phyloP scores from a whole-genome alignment of 805 yeast species.

The Candida golubevii region DNA sequence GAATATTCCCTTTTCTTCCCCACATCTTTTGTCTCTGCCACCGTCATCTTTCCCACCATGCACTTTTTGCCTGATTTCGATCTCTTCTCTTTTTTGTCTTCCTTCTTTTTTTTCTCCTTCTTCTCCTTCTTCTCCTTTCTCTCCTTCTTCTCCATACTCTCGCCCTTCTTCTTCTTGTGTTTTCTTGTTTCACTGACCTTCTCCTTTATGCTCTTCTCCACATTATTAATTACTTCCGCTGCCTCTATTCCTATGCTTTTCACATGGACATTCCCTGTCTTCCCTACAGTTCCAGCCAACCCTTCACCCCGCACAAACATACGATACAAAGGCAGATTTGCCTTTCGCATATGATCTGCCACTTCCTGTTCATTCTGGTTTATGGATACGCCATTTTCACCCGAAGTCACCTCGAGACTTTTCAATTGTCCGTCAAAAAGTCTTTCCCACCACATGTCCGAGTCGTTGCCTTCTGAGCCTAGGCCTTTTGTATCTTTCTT shows the following conservation, averaged over 20 bases:
- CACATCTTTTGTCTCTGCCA: neutral
- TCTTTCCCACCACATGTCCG: slow-evolving; percentile 96
- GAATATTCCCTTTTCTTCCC: slow-evolving; percentile 4
- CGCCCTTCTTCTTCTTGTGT: slow-evolving; percentile 22
- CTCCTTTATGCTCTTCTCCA: slow-evolving; percentile 5
- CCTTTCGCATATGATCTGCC: slow-evolving; percentile 44
- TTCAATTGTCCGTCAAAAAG: slow-evolving; percentile 91
- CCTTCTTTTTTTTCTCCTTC: slow-evolving; percentile 20
- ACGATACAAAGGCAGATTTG: slow-evolving; percentile 68
- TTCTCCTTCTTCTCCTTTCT: slow-evolving; percentile 23
- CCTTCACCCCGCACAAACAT: slow-evolving; percentile 90
- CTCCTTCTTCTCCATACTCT: slow-evolving; percentile 30
- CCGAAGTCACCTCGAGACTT: slow-evolving; percentile 54
- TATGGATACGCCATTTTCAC: slow-evolving; percentile 43
- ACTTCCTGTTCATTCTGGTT: slow-evolving; percentile 47
- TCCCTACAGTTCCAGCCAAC: slow-evolving; percentile 67
- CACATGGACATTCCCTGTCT: slow-evolving; percentile 23
- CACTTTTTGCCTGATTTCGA: neutral
- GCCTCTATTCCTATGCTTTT: slow-evolving; percentile 7
- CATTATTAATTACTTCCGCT: slow-evolving; percentile 8
- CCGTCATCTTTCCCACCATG: neutral
- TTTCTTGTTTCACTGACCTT: slow-evolving; percentile 17
- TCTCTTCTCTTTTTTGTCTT: slow-evolving; percentile 13
- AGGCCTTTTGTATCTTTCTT: slow-evolving; percentile 88
- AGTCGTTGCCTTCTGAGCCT: slow-evolving; percentile 73